Evolutionary conservation across 176 grass and related monocot species (phyloP).

Genomic region (Chrysopogon serrulatus): DNA sequence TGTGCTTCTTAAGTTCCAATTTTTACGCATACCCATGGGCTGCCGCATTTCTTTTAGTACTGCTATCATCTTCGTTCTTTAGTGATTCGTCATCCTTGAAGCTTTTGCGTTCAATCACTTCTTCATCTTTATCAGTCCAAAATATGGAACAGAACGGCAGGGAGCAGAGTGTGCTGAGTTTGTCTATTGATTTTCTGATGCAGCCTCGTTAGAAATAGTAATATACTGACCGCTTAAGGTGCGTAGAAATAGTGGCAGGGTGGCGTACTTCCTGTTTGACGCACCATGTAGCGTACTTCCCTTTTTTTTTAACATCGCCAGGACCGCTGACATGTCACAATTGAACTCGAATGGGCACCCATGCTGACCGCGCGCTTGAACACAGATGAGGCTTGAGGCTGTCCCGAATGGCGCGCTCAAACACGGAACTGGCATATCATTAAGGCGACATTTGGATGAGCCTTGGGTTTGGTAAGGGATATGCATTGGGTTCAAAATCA

Average conservation of each 20-base stretch:
- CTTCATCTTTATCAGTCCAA: neutral
- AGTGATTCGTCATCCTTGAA: neutral
- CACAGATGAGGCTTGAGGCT: no score
- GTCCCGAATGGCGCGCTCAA: no score
- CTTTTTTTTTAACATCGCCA: no score
- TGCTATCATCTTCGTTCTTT: neutral
- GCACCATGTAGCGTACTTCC: no score
- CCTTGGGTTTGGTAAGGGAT: no score
- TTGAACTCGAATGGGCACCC: no score
- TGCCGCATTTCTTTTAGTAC: neutral
- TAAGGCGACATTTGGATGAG: no score
- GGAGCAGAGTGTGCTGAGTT: neutral
- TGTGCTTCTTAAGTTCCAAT: slow-evolving; percentile 9
- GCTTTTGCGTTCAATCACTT: neutral
- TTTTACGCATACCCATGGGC: neutral
- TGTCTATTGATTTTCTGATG: neutral
- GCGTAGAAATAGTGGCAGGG: neutral
- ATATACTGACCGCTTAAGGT: neutral
- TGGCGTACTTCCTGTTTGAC: neutral
- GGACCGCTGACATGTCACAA: no score
- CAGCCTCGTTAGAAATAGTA: neutral
- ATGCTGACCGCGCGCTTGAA: no score
- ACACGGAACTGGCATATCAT: no score
- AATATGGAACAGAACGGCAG: neutral
- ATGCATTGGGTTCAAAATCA: no score